These are phyloP conservation scores for Suillus bovinus DNA, from an alignment of 768 basidiomycete genomes.

Conservation along the genomic window DNA sequence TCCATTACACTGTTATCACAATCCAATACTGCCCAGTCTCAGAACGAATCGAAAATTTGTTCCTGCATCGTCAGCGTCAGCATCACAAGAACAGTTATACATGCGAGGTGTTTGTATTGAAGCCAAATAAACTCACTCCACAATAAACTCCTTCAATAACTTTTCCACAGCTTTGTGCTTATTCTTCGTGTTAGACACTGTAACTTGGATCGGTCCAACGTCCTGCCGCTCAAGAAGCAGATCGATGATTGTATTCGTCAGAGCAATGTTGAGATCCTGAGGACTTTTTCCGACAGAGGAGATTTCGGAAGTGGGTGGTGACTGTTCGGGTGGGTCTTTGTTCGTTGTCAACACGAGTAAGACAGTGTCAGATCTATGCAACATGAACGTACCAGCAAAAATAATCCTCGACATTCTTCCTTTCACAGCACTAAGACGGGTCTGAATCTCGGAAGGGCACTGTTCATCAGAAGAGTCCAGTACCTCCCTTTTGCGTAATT, in stretches of 20 bases:
- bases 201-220: neutral
- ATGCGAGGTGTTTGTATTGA: too few relatives aligned
- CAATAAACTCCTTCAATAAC: neutral
- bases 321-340: neutral
- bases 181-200: neutral
- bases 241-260: neutral
- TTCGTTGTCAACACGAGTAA: neutral
- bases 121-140: neutral
- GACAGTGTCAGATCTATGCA: neutral
- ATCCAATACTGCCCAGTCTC: too few relatives aligned
- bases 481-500: neutral
- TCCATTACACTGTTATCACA: too few relatives aligned
- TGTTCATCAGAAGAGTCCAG: neutral
- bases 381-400: neutral
- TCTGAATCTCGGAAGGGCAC: neutral
- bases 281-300: too few relatives aligned
- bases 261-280: too few relatives aligned
- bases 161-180: neutral
- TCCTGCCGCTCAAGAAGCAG: neutral
- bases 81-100: too few relatives aligned
- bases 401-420: neutral
- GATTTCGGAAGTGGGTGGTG: neutral
- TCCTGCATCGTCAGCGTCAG: neutral
- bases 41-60: too few relatives aligned
- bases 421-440: neutral